Evolutionary conservation across 352 stramenopile genomes (phyloP), one percentile per base, ranked within the genome.

Genomic region (Sclerospora graminicola): DNA sequence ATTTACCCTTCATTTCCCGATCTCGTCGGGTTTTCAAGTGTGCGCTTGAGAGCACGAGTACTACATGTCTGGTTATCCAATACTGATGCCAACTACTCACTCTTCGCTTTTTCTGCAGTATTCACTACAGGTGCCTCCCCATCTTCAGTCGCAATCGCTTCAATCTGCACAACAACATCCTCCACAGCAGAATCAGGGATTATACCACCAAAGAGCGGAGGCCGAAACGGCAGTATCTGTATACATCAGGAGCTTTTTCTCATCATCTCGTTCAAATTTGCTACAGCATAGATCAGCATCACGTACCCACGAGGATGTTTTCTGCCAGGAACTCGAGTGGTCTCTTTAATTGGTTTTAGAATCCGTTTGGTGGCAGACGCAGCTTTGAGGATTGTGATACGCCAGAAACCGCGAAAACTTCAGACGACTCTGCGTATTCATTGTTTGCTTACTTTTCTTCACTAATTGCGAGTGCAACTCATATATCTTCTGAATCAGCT

Each of bases 271-370:
- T 38, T 11, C 6, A 9, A 15, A 2, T 30, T 16, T n/a, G n/a
- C 18, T 10, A 21, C 26, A 34, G 3, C 10, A 38, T 4, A 11
- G 18, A 28, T 8, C 30, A n/a, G 24, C 28, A 43, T 32, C 53
- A 11, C 10, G 21, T 33, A 87, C n/a, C 74, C 69, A 57, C 48
- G 1, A 82, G 65, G 15, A 84, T 74, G 49, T 52, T 71, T 11
- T 45, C 52, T 26, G 84, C 83, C 43, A 87, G 84, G 42, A 77
- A 83, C 54, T 62, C 54, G 14, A 70, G 47, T 29, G 69, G 71
- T 23, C 59, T 57, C 2, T 42, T 65, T 51, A 2, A 87, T 46
- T 34, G 84, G 45, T 19, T 64, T 36, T 35, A 84, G 54, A 42
- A 71, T 54, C 4, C 55, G 46, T 20, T 60, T 32, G 14, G 84